Percentiles rank a stretch among this genome's conserved stretches.
Evolutionary conservation across 176 grass and related monocot genomes (phyloP).

Genomic region (Dactylis glomerata): DNA sequence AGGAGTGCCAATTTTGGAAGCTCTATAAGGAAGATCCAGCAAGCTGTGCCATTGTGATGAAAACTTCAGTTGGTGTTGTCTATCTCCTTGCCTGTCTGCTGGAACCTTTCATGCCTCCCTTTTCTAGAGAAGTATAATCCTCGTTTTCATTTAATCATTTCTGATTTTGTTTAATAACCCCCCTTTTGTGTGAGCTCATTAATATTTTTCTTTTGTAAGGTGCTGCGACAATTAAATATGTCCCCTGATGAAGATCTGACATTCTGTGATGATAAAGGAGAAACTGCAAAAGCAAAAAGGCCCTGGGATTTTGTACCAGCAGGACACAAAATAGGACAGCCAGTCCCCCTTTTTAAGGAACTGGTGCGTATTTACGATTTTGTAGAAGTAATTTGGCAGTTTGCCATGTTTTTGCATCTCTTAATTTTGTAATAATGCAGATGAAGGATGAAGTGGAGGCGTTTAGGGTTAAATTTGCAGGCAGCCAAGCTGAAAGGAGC

Average conservation of each 20-base stretch:
- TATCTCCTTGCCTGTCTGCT: conserved; percentile 88
- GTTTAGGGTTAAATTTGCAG: conserved; percentile 72
- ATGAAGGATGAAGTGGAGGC: conserved; percentile 71
- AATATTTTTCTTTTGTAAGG: conserved; percentile 36
- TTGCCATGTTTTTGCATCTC: conserved; percentile 2
- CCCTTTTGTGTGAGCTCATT: neutral
- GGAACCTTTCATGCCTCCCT: conserved; percentile 92
- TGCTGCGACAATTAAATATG: conserved; percentile 74
- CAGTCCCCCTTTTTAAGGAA: conserved; percentile 88
- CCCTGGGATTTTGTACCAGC: conserved; percentile 81
- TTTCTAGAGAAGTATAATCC: conserved; percentile 70
- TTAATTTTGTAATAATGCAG: conserved; percentile 46
- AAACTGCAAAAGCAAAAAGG: conserved; percentile 57
- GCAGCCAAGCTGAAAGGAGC: conserved; percentile 83
- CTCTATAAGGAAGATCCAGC: conserved; percentile 79
- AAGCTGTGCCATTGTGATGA: conserved; percentile 84
- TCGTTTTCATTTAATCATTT: conserved; percentile 6
- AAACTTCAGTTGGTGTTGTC: conserved; percentile 88
- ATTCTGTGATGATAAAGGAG: conserved; percentile 76
- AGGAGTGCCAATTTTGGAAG: conserved; percentile 97
- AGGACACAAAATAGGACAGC: conserved; percentile 79
- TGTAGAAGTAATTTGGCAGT: neutral
- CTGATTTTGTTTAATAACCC: neutral
- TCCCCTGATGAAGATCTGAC: conserved; percentile 52
- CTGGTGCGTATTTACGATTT: conserved; percentile 49